Evolutionary conservation across 176 grass and related monocot species (phyloP).

Genomic region (Neostapfia colusana): DNA sequence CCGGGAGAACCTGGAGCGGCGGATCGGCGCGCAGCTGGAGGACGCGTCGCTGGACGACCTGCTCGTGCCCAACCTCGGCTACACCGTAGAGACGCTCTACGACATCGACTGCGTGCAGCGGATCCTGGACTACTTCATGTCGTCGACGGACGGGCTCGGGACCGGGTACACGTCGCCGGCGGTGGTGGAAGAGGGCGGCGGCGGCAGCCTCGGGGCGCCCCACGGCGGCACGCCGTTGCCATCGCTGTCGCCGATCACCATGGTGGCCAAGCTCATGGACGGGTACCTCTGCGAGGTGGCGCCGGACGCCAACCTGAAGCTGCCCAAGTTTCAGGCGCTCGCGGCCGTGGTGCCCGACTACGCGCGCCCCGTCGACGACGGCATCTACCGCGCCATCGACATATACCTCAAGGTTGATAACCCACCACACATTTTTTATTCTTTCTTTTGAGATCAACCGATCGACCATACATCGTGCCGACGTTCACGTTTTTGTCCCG

Average conservation of each 20-base stretch:
- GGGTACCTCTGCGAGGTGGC: slow-evolving; percentile 75
- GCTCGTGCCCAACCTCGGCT: slow-evolving; percentile 73
- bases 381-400: slow-evolving; percentile 74
- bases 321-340: slow-evolving; percentile 77
- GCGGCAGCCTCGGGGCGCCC: too few relatives aligned
- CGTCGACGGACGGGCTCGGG: slow-evolving; percentile 47
- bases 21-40: slow-evolving; percentile 77
- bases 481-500: not conserved
- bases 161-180: slow-evolving; percentile 47
- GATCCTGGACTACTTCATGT: slow-evolving; percentile 88
- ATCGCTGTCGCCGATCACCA: slow-evolving; percentile 48
- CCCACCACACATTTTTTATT: too few relatives aligned
- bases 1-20: slow-evolving; percentile 73
- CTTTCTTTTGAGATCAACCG: too few relatives aligned
- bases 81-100: slow-evolving; percentile 73
- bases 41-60: slow-evolving; percentile 78
- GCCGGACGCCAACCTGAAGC: slow-evolving; percentile 71
- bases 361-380: slow-evolving; percentile 64
- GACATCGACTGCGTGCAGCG: slow-evolving; percentile 87
- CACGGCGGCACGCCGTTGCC: slow-evolving; percentile 42
- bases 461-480: not conserved
- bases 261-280: slow-evolving; percentile 83
- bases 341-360: slow-evolving; percentile 67
- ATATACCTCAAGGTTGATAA: slow-evolving; percentile 93
- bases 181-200: slow-evolving; percentile 44